phyloP scores from a whole-genome alignment of 768 basidiomycete genomes.

The Amanita muscaria region DNA sequence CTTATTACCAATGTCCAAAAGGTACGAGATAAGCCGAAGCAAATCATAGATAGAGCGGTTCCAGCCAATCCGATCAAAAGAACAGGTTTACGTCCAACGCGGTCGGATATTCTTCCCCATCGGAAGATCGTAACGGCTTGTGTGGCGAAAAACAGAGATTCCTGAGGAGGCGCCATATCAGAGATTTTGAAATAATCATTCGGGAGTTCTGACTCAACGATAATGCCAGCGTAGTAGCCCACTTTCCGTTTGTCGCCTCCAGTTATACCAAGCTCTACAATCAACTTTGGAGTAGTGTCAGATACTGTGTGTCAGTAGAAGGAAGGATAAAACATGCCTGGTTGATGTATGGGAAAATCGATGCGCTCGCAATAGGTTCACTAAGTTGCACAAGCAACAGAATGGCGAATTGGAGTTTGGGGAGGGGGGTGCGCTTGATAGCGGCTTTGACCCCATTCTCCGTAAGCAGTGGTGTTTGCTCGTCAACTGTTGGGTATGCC shows the following conservation, averaged over 20 bases:
- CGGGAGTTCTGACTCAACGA: conserved; percentile 24
- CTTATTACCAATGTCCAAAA: conserved; percentile 47
- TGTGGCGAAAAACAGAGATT: conserved; percentile 53
- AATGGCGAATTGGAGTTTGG: conserved; percentile 41
- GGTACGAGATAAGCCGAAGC: conserved; percentile 54
- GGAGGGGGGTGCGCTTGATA: conserved; percentile 34
- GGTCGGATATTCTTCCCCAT: conserved; percentile 58
- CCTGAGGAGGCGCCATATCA: no score
- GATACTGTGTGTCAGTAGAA: not conserved
- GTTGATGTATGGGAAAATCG: conserved; percentile 6
- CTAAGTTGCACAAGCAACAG: conserved; percentile 41
- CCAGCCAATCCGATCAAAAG: conserved; percentile 49
- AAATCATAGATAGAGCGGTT: conserved; percentile 40
- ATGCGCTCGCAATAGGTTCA: conserved; percentile 3
- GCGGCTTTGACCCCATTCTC: not conserved
- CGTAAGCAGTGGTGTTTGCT: conserved; percentile 2
- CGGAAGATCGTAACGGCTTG: conserved; percentile 51
- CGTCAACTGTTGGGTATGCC: not conserved
- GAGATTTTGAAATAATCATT: not conserved
- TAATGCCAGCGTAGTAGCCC: conserved; percentile 61
- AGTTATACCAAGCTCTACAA: conserved; percentile 52
- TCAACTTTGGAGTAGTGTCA: conserved; percentile 30
- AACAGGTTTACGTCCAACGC: conserved; percentile 52
- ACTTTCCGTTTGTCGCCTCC: conserved; percentile 56
- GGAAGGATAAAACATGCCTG: not conserved